Evolutionary conservation across 2,329 filamentous ascomycete genomes (phyloP), one percentile per base, ranked within the genome.

Genomic region (Zasmidium angulare): DNA sequence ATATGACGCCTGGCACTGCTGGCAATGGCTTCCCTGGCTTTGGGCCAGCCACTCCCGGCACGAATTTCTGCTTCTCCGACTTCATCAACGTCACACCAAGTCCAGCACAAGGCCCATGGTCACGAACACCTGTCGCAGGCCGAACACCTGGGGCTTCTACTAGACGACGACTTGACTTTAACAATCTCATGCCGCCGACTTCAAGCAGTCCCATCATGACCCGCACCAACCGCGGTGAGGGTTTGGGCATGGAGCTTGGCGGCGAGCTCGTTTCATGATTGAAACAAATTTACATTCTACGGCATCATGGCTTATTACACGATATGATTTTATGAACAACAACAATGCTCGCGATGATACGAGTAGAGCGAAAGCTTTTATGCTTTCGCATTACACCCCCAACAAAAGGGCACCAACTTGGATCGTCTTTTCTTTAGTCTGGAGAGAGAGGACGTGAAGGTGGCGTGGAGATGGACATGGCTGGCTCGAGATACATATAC

Each of bases 11-110:
- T 1, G 86, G 87, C 55, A 88, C 87, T 46, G 84, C 85, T 62
- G 76, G 75, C 22, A 73, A 71, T 43, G 70, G 71, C 43, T 89
- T 86, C 69, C 75, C 88, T 48, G 82, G 82, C 51, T 82, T 87
- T 57, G 77, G 76, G 69, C 86, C 89, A 53, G 87, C 85, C 63
- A 98, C 93, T 0, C 93, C 93, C 0, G 88, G 88, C 17, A 89
- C 93, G 71, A 85, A 82, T 50, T 96, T 98, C 76, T 96, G 98
- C 78, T 96, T 98, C 77, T 86, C 92, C 54, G 95, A 99, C 73
- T 99, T 96, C 76, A 89, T 98, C 72, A 97, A 98, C 77, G 93
- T 98, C 74, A 96, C 95, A 6, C 95, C 95, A 0, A 96, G 91
- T 71, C 95, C 95, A 20, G 95, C 91, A 23, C 95, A 97, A 78